Base-by-base conservation (phyloP, 352 stramenopile genomes). In the Phytophthora sp. region DNA sequence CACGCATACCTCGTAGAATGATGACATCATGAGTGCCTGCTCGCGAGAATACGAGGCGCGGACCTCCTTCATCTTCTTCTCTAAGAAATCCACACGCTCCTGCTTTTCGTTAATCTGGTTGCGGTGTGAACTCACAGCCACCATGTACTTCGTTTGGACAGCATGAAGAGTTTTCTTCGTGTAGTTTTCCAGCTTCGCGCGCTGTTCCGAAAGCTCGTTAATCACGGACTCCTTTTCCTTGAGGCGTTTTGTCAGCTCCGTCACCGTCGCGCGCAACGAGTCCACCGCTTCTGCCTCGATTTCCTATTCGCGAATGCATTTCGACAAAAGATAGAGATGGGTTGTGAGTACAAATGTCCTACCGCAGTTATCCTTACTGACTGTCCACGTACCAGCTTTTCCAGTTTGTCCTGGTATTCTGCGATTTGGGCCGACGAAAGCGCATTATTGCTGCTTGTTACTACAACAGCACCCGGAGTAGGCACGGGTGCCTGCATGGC, bases 101-200 rank as follows among this genome's bases (percentile, higher is more conserved):
- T 95, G 79, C 59, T 92, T 93, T 60, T 96, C 88, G 55, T 85
- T 85, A 57, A 96, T 66, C 70, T 96, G 88, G 71, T 95, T 96
- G 55, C 85, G 84, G 54, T 96, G 87, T 4, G 87, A 92, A 53
- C 86, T 94, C 42, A 96, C 85, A 9, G 87, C 84, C 24, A 96
- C 86, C 84, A 94, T 94, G 70, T 96, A 96, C 74, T 96, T 96
- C 54, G 83, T 94, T 69, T 96, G 88, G 35, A 96, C 87, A n/a
- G 85, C 85, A 65, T 95, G 84, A 32, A 96, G 79, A 24, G 88
- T 96, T 67, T 96, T 96, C 70, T 93, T 93, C 5, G 88, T 96
- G 77, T 96, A 96, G 37, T 91, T 96, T 63, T 96, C 88, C 26
- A 96, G 77, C 67, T 96, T 96, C 10, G 87, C 72, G 28, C 85